These are phyloP conservation scores for Tuctoria greenei DNA, from an alignment of 176 grass and related monocot genomes.

Conservation along the genomic window DNA sequence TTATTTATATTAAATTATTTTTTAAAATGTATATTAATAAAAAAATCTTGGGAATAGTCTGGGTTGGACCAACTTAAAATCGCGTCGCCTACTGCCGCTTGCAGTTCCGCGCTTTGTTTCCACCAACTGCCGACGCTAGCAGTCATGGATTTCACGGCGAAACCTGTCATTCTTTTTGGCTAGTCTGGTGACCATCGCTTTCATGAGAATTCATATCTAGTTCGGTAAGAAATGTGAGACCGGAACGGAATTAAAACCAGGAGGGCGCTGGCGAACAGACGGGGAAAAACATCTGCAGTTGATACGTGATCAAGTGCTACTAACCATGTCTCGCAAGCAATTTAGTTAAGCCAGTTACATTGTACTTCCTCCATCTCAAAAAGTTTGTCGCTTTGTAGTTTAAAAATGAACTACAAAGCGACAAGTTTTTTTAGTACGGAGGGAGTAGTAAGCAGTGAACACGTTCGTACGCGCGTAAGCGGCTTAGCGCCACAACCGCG, in stretches of 20 bases:
- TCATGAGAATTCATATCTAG: background rate
- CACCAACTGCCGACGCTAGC: background rate
- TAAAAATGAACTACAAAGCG: too few species aligned
- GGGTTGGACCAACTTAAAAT: too few species aligned
- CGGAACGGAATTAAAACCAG: background rate
- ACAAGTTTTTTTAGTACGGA: too few species aligned
- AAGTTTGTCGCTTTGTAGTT: too few species aligned
- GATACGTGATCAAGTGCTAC: constrained; percentile 1
- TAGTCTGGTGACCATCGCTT: background rate
- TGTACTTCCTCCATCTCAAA: too few species aligned
- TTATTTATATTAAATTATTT: too few species aligned
- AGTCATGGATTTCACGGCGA: constrained; percentile 5
- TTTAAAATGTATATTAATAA: too few species aligned
- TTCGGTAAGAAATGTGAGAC: background rate
- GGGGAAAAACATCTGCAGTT: background rate
- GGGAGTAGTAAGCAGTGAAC: too few species aligned
- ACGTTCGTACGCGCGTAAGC: background rate
- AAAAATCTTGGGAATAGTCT: too few species aligned
- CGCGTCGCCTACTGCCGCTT: background rate
- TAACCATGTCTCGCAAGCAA: constrained; percentile 13
- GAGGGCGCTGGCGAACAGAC: background rate
- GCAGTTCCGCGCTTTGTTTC: background rate
- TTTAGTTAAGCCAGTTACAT: background rate
- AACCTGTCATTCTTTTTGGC: too few species aligned
- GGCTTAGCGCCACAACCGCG: constrained; percentile 40